A percentile compares a stretch with the other conserved stretches of the same genome.
Conservation (phyloP, 2,329 filamentous ascomycete species). For the Sclerotinia sclerotiorum region DNA sequence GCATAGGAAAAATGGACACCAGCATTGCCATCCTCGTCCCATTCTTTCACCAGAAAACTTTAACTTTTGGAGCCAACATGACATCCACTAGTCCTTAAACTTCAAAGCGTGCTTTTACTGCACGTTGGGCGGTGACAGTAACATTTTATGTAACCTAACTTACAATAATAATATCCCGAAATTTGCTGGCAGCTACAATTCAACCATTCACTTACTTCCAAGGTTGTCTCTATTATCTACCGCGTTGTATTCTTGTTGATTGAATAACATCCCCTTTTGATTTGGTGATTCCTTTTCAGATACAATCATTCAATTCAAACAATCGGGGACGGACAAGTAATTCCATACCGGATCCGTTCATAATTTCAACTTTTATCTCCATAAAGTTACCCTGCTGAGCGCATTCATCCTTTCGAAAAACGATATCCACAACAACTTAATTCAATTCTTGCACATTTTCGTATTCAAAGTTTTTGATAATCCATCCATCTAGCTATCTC, state of each 20-base stretch:
- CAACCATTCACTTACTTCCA: neutral
- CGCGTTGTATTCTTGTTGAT: too few relatives aligned
- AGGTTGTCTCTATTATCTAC: neutral
- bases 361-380: neutral
- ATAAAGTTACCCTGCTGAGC: neutral
- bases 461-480: neutral
- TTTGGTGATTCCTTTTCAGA: neutral
- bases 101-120: neutral
- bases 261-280: neutral
- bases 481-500: neutral
- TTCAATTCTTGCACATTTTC: neutral
- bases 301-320: neutral
- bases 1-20: too few relatives aligned
- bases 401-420: neutral
- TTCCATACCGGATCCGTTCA: neutral
- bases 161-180: neutral
- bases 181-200: conserved; percentile 8
- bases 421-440: conserved; percentile 6
- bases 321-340: neutral
- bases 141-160: neutral
- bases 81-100: conserved; percentile 10
- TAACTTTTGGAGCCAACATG: neutral
- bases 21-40: too few relatives aligned
- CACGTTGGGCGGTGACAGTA: conserved; percentile 6
- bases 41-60: neutral